Conservation (phyloP, 2,329 filamentous ascomycete species). For the Fusarium beomiforme region DNA sequence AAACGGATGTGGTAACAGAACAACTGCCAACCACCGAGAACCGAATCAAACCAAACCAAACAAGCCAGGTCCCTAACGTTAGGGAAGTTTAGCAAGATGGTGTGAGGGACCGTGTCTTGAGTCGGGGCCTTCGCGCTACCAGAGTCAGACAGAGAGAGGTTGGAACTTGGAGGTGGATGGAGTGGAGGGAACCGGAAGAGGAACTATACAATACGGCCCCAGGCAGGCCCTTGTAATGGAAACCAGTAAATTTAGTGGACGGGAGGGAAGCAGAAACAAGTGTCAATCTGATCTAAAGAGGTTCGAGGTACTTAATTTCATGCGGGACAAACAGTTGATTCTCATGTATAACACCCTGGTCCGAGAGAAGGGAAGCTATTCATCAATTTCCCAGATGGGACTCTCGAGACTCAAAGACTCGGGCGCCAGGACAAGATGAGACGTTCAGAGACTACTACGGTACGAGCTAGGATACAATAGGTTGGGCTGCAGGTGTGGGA, state of each 20-base stretch:
- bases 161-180: constrained; percentile 5
- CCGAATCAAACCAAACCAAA: not conserved
- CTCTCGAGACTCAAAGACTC: constrained; percentile 36
- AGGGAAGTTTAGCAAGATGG: constrained; percentile 26
- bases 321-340: constrained; percentile 12
- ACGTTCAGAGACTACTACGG: constrained; percentile 24
- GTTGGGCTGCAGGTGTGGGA: constrained; percentile 41
- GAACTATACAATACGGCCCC: constrained; percentile 11
- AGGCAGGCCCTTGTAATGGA: constrained; percentile 5
- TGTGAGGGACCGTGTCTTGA: constrained; percentile 39
- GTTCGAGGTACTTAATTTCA: constrained; percentile 17
- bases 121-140: constrained; percentile 39
- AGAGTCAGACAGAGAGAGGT: constrained; percentile 16
- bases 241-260: constrained; percentile 11
- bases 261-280: constrained; percentile 31
- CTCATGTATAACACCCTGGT: constrained; percentile 19
- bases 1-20: constrained; percentile 18
- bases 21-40: not conserved
- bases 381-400: constrained; percentile 25
- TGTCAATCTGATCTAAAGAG: not conserved
- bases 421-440: constrained; percentile 45
- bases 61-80: constrained; percentile 4
- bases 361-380: constrained; percentile 16
- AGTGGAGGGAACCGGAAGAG: constrained; percentile 14
- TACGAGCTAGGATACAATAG: not conserved